A percentile compares a stretch with the other conserved stretches of the same genome.
Evolutionary conservation across 2,329 filamentous ascomycete species (phyloP).

Genomic region (Orbilia oligospora): DNA sequence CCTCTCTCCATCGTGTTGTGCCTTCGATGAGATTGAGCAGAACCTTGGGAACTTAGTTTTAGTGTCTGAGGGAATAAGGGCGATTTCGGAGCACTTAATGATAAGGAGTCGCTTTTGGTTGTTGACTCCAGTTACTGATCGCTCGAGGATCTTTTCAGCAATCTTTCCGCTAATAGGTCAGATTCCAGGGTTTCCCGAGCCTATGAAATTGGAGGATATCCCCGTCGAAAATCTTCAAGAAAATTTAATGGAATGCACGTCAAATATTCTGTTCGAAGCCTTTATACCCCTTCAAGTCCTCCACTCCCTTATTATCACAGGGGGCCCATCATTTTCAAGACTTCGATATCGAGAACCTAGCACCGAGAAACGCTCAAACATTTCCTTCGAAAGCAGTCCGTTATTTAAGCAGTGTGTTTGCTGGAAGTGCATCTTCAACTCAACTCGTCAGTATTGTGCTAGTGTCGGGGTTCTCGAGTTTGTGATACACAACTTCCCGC

Average conservation of each 20-base stretch:
- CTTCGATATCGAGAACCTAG: constrained; percentile 1
- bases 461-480: not conserved
- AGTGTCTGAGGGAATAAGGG: not conserved
- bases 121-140: not conserved
- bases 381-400: not conserved
- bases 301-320: not conserved
- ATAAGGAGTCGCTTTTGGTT: not conserved
- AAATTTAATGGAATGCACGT: not conserved
- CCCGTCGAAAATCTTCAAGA: not conserved
- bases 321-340: not conserved
- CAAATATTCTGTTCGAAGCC: not conserved
- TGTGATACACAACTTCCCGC: not conserved
- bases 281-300: not conserved
- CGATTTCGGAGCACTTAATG: not conserved
- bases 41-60: not conserved
- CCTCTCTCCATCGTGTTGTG: not conserved
- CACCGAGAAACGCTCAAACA: not conserved
- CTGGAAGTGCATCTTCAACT: not conserved
- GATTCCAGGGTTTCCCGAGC: constrained; percentile 1
- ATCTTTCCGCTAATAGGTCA: not conserved
- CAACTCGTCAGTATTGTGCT: not conserved
- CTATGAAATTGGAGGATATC: not conserved
- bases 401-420: not conserved
- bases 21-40: not conserved
- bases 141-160: not conserved